A percentile compares a stretch with the other conserved stretches of the same genome.
Evolutionary conservation across 495 filamentous ascomycete genomes (phyloP).

Genomic region (Pseudotulostoma volvatum): DNA sequence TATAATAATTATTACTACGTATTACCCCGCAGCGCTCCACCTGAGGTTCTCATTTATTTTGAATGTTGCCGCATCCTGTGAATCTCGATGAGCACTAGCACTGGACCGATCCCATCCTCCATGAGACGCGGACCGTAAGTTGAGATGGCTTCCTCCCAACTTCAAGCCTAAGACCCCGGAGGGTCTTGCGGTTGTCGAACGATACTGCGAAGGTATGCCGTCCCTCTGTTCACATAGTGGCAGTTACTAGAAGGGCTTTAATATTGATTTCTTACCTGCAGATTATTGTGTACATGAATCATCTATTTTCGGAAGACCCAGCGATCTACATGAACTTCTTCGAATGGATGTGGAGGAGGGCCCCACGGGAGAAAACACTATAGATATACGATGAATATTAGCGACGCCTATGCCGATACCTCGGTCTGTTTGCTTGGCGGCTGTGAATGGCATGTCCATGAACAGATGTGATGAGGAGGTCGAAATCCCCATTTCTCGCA

Average conservation of each 20-base stretch:
- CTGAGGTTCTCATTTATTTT: no score
- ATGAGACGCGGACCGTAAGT: slow-evolving; percentile 3
- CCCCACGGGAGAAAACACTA: slow-evolving; percentile 11
- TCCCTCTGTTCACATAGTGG: not conserved
- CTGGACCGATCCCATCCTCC: slow-evolving; percentile 19
- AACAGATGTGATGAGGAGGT: slow-evolving; percentile 8
- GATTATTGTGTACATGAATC: slow-evolving; percentile 10
- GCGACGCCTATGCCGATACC: slow-evolving; percentile 14
- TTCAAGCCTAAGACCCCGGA: slow-evolving; percentile 2
- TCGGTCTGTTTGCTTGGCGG: slow-evolving; percentile 11
- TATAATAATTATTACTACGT: no score
- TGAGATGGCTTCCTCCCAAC: slow-evolving; percentile 4
- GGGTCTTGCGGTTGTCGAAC: slow-evolving; percentile 1
- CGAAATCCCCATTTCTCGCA: not conserved
- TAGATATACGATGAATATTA: slow-evolving; percentile 18
- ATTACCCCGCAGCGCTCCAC: no score
- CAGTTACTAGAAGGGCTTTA: not conserved
- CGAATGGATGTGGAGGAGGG: slow-evolving; percentile 16
- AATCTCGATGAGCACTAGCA: slow-evolving; percentile 13
- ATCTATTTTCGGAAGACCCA: slow-evolving; percentile 1
- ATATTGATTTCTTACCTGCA: slow-evolving; percentile 5
- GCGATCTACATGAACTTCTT: slow-evolving; percentile 12
- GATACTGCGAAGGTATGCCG: slow-evolving; percentile 15
- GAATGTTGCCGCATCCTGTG: no score
- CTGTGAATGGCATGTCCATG: slow-evolving; percentile 8